Evolutionary conservation across 805 yeast genomes (phyloP).

Genomic region (Wickerhamiella nectarea): DNA sequence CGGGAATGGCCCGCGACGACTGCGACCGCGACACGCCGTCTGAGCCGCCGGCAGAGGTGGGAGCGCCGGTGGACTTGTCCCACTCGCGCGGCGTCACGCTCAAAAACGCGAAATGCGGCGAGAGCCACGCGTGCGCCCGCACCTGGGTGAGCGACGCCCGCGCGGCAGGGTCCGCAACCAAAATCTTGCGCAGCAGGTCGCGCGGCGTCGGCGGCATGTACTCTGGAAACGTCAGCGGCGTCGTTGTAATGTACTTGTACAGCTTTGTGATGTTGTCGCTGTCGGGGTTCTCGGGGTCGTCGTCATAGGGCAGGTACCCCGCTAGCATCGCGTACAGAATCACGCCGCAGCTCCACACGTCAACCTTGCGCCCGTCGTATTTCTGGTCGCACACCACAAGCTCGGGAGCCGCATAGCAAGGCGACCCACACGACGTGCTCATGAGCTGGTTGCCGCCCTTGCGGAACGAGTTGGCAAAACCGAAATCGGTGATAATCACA

Average conservation of each 20-base stretch:
- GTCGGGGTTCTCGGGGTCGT: conserved; percentile 92
- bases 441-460: conserved; percentile 43
- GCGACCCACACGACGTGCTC: conserved; percentile 94
- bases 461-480: conserved; percentile 78
- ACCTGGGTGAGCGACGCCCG: conserved; percentile 59
- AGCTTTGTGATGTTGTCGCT: conserved; percentile 85
- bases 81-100: conserved; percentile 81
- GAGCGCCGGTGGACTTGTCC: conserved; percentile 37
- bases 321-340: conserved; percentile 93
- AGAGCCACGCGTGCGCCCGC: conserved; percentile 74
- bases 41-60: conserved; percentile 4
- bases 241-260: conserved; percentile 80
- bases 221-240: conserved; percentile 91
- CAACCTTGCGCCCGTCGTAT: conserved; percentile 86
- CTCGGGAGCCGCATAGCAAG: conserved; percentile 98
- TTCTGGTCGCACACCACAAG: conserved; percentile 75
- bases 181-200: conserved; percentile 71
- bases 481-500: conserved; percentile 79
- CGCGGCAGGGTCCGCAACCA: conserved; percentile 67
- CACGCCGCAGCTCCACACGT: conserved; percentile 95
- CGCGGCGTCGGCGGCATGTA: conserved; percentile 82
- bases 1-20: conserved; percentile 1
- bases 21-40: conserved; percentile 5
- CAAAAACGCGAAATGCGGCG: conserved; percentile 69
- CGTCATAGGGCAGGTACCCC: conserved; percentile 94